These are phyloP conservation scores for Drosera spatulata DNA, from an alignment of 179 eudicot genomes.

Conservation along the genomic window DNA sequence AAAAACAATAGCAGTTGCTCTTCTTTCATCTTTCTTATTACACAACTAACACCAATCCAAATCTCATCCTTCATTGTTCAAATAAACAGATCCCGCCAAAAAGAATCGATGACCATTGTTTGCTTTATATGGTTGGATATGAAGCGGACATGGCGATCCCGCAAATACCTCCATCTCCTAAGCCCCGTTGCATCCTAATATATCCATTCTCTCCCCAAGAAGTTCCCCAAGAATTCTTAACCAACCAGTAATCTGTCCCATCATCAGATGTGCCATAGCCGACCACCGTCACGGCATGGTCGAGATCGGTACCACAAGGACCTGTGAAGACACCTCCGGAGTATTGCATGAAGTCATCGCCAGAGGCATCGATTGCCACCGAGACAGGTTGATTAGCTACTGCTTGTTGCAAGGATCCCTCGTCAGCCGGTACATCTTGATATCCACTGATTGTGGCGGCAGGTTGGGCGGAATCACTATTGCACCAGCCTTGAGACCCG, in stretches of 20 bases:
- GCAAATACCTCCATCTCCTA: constrained; percentile 15
- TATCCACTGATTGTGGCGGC: constrained; percentile 24
- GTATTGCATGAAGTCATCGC: constrained; percentile 10
- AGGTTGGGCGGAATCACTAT: not conserved
- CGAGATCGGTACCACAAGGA: constrained; percentile 18
- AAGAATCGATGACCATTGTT: not conserved
- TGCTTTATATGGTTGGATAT: constrained; percentile 12
- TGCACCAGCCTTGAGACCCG: constrained; percentile 12
- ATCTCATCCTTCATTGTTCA: too few species aligned
- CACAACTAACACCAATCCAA: too few species aligned
- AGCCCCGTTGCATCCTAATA: constrained; percentile 20
- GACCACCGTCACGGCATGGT: constrained; percentile 24
- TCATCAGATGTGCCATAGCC: constrained; percentile 17
- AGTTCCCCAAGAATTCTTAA: constrained; percentile 33
- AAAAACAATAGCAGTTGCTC: too few species aligned
- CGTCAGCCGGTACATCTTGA: constrained; percentile 30
- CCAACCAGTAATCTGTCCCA: constrained; percentile 20
- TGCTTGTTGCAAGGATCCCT: constrained; percentile 23
- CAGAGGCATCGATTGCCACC: constrained; percentile 25
- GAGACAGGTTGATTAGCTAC: constrained; percentile 30
- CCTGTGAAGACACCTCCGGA: constrained; percentile 11
- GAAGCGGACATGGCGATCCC: constrained; percentile 30
- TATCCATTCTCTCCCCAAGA: constrained; percentile 34
- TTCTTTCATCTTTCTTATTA: too few species aligned
- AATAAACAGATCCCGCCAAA: not conserved